Evolutionary conservation across 495 filamentous ascomycete species (phyloP).

Genomic region (Lasiosphaeria hispida): DNA sequence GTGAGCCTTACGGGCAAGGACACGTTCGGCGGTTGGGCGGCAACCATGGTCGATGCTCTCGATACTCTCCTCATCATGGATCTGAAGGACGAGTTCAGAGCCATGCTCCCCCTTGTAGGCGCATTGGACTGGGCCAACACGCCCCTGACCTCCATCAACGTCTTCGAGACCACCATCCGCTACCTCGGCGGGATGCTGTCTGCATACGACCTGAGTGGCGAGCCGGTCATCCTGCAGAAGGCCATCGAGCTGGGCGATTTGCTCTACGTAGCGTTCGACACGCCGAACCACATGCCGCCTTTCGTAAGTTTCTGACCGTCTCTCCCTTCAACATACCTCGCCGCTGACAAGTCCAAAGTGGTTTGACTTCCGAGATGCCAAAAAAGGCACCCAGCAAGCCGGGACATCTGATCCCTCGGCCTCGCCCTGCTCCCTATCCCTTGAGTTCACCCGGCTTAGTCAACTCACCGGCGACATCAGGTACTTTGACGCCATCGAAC

Average conservation of each 20-base stretch:
- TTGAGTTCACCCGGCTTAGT: conserved; percentile 82
- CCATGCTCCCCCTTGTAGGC: conserved; percentile 63
- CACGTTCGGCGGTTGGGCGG: conserved; percentile 78
- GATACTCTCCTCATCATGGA: conserved; percentile 88
- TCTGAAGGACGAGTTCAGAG: conserved; percentile 69
- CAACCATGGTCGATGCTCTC: conserved; percentile 74
- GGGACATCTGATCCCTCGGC: conserved; percentile 49
- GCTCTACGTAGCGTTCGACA: conserved; percentile 80
- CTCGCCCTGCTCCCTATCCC: conserved; percentile 72
- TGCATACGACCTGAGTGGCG: conserved; percentile 74
- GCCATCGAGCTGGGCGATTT: conserved; percentile 76
- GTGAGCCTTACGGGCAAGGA: conserved; percentile 53
- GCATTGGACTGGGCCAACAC: conserved; percentile 74
- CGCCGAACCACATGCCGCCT: conserved; percentile 82
- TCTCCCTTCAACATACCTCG: not conserved
- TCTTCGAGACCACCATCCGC: conserved; percentile 74
- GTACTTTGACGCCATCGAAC: conserved; percentile 81
- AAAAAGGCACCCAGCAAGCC: conserved; percentile 72
- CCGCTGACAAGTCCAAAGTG: conserved; percentile 7
- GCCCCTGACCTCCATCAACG: conserved; percentile 48
- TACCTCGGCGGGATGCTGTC: conserved; percentile 73
- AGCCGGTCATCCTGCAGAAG: conserved; percentile 62
- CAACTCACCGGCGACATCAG: conserved; percentile 74
- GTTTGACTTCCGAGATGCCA: conserved; percentile 72
- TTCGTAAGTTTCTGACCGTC: conserved; percentile 30